These are phyloP conservation scores for Ascosphaera apis DNA, from an alignment of 2,329 filamentous ascomycete genomes.

Conservation along the genomic window DNA sequence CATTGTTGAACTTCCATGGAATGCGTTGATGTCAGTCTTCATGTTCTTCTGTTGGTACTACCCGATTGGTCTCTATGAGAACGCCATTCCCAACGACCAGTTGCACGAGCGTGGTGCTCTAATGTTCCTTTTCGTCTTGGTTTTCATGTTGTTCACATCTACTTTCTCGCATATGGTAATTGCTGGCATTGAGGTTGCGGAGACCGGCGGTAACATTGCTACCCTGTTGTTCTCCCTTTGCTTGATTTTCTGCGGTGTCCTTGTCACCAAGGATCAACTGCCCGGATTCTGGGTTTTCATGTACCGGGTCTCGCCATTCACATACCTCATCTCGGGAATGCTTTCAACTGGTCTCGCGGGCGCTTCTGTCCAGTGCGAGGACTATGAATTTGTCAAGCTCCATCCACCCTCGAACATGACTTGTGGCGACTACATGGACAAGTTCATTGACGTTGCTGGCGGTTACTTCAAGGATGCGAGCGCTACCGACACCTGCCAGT, in stretches of 20 bases:
- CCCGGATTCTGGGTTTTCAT: slow-evolving; percentile 60
- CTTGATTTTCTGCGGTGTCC: slow-evolving; percentile 32
- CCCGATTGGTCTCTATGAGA: slow-evolving; percentile 27
- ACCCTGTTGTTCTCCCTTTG: slow-evolving; percentile 36
- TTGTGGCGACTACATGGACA: slow-evolving; percentile 29
- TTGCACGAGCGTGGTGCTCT: slow-evolving; percentile 34
- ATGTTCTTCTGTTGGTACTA: slow-evolving; percentile 48
- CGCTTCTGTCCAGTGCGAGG: slow-evolving; percentile 12
- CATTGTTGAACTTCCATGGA: slow-evolving; percentile 46
- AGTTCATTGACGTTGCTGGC: slow-evolving; percentile 15
- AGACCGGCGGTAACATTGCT: slow-evolving; percentile 42
- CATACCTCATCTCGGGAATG: slow-evolving; percentile 30
- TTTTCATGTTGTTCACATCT: slow-evolving; percentile 47
- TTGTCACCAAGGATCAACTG: slow-evolving; percentile 30
- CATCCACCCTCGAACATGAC: slow-evolving; percentile 35
- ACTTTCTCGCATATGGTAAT: slow-evolving; percentile 56
- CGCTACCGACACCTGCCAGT: slow-evolving; percentile 25
- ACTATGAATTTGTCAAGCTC: slow-evolving; percentile 14
- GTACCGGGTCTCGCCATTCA: slow-evolving; percentile 45
- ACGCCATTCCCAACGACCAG: slow-evolving; percentile 16
- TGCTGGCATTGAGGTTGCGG: slow-evolving; percentile 42
- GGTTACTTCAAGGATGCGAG: slow-evolving; percentile 22
- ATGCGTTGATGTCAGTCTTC: slow-evolving; percentile 37
- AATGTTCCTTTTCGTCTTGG: slow-evolving; percentile 39
- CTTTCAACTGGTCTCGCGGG: slow-evolving; percentile 14